Base-by-base conservation (phyloP, 2,329 filamentous ascomycete species). In the Verticillium nubilum region DNA sequence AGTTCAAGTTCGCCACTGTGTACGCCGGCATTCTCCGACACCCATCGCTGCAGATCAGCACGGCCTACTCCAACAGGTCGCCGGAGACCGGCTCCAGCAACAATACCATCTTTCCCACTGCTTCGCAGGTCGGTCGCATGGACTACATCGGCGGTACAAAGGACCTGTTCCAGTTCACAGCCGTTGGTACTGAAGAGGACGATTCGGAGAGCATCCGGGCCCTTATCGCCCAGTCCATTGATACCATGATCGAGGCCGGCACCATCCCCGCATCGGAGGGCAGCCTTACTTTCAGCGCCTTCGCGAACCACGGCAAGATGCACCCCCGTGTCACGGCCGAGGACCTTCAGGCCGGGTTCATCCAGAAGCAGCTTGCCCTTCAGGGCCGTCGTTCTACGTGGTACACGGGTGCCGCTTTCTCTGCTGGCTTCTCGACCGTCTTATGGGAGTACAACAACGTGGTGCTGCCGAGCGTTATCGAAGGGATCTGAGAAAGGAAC, bases 341-440 rank as follows among this genome's bases (percentile, higher is more conserved):
- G 2, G 68, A 70, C 12, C 74, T 80, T 58, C 63, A 60, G 23
- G 62, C 58, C 7, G 77, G 78, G 0, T 80, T 79, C 54, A 75
- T 80, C 59, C 68, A 70, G 37, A 63, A 72, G 47, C 66, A 78
- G 55, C 72, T 76, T 63, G 72, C 65, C 2, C 65, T 81, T 28
- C 78, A 81, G 65, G 78, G 78, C 0, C 61, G 72, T 17, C 66
- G 69, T 19, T 74, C 72, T n/a, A 80, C 78, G 0, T 81, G 69
- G 65, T 80, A 74, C 62, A 80, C 76, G 0, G 78, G 78, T 1
- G 71, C 72, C 15, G 72, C 76, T 4, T 78, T 68, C 58, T 67
- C 69, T 15, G 67, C 66, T 0, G 64, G 66, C 17, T 73, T 72
- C 61, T 67, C 68, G 56, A 71, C 69, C 13, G 62, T 69, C n/a